A percentile compares a stretch with the other conserved stretches of the same genome.
phyloP scores from a whole-genome alignment of 305 asterid species.

The Monarda citriodora region DNA sequence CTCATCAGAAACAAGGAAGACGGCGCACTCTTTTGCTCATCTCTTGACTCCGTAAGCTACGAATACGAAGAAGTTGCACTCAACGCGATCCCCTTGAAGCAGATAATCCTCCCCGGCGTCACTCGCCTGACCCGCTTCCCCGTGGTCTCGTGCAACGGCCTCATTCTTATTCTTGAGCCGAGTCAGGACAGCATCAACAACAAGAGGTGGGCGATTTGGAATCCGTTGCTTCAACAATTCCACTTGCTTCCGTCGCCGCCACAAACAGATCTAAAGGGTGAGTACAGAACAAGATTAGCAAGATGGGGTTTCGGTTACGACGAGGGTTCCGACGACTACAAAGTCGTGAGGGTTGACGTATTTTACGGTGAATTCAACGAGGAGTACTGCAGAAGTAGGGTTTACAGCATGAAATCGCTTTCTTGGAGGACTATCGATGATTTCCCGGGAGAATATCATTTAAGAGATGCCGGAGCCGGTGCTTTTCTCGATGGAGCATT shows the following conservation, averaged over 20 bases:
- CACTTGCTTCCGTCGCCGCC: slow-evolving; percentile 5
- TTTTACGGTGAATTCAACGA: too few species aligned
- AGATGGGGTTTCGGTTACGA: slow-evolving; percentile 20
- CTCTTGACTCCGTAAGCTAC: slow-evolving; percentile 1
- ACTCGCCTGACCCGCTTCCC: background rate
- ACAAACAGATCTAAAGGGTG: background rate
- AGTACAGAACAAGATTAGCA: background rate
- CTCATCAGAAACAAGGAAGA: slow-evolving; percentile 1
- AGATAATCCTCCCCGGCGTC: background rate
- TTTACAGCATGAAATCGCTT: slow-evolving; percentile 1
- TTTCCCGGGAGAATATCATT: too few species aligned
- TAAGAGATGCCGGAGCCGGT: too few species aligned
- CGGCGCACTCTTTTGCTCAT: background rate
- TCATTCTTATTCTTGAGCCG: slow-evolving; percentile 10
- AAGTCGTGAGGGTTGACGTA: background rate
- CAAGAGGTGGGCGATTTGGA: slow-evolving; percentile 5
- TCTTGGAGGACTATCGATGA: slow-evolving; percentile 18
- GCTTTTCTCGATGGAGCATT: too few species aligned
- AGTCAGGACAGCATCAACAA: background rate
- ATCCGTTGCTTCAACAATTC: slow-evolving; percentile 11
- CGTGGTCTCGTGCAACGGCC: slow-evolving; percentile 11
- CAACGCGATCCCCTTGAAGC: background rate
- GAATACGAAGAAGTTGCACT: too few species aligned
- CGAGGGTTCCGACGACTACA: background rate
- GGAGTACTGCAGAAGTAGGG: too few species aligned